A percentile compares a stretch with the other conserved stretches of the same genome.
phyloP scores from a whole-genome alignment of 768 basidiomycete species.

The Mycena vulgaris region DNA sequence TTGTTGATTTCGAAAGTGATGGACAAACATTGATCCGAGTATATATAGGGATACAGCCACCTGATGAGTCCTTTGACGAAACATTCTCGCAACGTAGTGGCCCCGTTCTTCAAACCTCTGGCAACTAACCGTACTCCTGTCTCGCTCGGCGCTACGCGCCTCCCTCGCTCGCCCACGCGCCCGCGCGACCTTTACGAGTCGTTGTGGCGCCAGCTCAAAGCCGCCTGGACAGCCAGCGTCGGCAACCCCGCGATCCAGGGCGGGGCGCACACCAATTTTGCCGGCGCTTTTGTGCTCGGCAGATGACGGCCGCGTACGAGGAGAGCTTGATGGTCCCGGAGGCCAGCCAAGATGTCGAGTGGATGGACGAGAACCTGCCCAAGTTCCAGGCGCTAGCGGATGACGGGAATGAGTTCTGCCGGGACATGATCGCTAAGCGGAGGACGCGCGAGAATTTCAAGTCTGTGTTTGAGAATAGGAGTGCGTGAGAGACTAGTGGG shows the following conservation, averaged over 20 bases:
- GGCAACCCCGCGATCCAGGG: slow-evolving; percentile 14
- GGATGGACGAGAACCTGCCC: slow-evolving; percentile 20
- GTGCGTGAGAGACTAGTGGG: slow-evolving; percentile 22
- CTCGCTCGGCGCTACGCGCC: no score
- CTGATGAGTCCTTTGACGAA: slow-evolving; percentile 18
- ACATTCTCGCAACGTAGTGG: slow-evolving; percentile 4
- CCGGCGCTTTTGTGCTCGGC: slow-evolving; percentile 18
- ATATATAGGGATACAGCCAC: no score
- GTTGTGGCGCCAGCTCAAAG: slow-evolving; percentile 24
- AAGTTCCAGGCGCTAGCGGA: slow-evolving; percentile 27
- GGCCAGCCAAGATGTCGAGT: slow-evolving; percentile 24
- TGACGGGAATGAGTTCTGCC: slow-evolving; percentile 28
- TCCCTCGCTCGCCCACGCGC: no score
- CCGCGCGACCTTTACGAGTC: slow-evolving; percentile 25
- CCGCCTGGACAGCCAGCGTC: no score
- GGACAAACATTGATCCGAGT: no score
- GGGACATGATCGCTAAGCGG: slow-evolving; percentile 24
- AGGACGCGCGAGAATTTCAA: slow-evolving; percentile 27
- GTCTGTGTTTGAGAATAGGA: slow-evolving; percentile 27
- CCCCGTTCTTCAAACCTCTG: slow-evolving; percentile 7
- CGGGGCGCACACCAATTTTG: slow-evolving; percentile 9
- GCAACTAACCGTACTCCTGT: no score
- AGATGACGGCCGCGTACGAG: slow-evolving; percentile 23
- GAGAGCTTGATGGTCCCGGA: slow-evolving; percentile 10
- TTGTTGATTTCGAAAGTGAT: no score